Percentiles rank a stretch among this genome's conserved stretches.
Conservation (phyloP, 2,329 filamentous ascomycete species). For the Venturia aucupariae region DNA sequence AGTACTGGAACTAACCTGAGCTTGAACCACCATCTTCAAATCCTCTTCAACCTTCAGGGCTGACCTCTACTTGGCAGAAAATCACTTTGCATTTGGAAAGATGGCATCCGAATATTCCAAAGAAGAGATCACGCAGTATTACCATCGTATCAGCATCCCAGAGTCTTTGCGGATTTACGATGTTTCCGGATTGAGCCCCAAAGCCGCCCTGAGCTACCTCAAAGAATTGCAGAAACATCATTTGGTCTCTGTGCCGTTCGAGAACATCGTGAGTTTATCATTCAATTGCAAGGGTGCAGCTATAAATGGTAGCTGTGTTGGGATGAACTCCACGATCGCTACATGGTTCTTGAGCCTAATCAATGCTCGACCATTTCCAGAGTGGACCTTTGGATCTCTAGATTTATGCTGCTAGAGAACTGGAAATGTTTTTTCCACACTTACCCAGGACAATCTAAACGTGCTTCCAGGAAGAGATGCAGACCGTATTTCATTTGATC, state of each 20-base stretch:
- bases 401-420: too few species aligned
- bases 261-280: conserved; percentile 35
- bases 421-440: too few species aligned
- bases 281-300: neutral
- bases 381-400: too few species aligned
- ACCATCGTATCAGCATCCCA: conserved; percentile 26
- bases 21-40: neutral
- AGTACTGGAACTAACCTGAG: neutral
- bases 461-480: too few species aligned
- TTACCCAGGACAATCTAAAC: too few species aligned
- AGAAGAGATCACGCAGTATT: conserved; percentile 27
- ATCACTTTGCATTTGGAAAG: neutral
- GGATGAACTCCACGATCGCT: neutral
- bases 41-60: neutral
- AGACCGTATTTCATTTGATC: too few species aligned
- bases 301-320: neutral
- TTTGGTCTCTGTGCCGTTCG: conserved; percentile 43
- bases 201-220: conserved; percentile 24
- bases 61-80: neutral
- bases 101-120: conserved; percentile 16
- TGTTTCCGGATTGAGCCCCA: conserved; percentile 19
- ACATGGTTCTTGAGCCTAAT: neutral
- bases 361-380: too few species aligned
- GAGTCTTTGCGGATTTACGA: conserved; percentile 21
- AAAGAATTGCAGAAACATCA: conserved; percentile 30